Base-by-base conservation (phyloP, 148 eudicot species). In the Amaranthus cruentus region DNA sequence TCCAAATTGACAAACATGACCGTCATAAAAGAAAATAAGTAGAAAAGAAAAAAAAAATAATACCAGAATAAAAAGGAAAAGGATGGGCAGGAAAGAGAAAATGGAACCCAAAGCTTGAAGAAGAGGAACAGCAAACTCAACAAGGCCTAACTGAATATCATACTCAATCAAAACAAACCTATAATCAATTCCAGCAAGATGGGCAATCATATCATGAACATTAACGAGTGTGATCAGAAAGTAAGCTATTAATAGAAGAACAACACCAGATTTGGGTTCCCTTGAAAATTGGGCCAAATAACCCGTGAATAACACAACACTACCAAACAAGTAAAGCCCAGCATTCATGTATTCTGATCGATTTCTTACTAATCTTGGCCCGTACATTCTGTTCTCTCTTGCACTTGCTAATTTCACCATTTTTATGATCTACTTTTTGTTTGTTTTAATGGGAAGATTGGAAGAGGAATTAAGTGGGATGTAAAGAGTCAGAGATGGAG, bases 371-470 rank as follows among this genome's bases (percentile, higher is more conserved):
- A 71, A 70, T 53, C 90, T 64, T 7, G 96, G 86, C 56, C 94
- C 98, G 82, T 93, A 93, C 70, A 65, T 66, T 62, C 98, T 76
- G 55, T 77, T 74, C 57, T 93, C 98, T 28, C 96, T 84, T 52
- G 98, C 91, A 78, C 90, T 78, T 43, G 94, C 98, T 47, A 90
- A 83, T 78, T 93, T 93, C 83, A 89, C 98, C 98, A 93, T 93
- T 68, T 9, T 44, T 63, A 0, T 14, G 8, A 4, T 58, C 4
- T 58, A 18, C 18, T 6, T 68, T 28, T n/a, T n/a, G 3, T 59
- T 56, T 44, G 13, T 46, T 18, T 50, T 48, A 10, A 65, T 9
- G 57, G 13, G 52, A 28, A n/a, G 55, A 21, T 28, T 18, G 57
- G 42, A 38, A 11, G 75, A 62, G 9, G 28, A 43, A 4, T 47